Evolutionary conservation across 371 early-diverging fungal species (phyloP).

Genomic region (Syncephalastrum contaminatum): DNA sequence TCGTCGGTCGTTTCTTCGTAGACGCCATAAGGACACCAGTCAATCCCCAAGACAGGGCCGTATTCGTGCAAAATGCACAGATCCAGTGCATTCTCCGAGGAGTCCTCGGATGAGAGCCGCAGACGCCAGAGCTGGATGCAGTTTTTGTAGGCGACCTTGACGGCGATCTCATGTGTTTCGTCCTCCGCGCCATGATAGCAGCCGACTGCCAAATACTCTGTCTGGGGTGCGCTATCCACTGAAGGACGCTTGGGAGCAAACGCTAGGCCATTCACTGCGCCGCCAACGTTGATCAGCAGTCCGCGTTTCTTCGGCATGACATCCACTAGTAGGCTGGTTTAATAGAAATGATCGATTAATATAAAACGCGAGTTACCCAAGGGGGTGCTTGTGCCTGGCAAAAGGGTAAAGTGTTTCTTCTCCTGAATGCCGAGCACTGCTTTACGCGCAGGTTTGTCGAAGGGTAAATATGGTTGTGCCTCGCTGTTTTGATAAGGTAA

Average conservation of each 20-base stretch:
- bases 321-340: constrained; percentile 10
- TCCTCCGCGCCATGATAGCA: constrained; percentile 49
- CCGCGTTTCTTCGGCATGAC: constrained; percentile 22
- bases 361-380: neutral
- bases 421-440: constrained; percentile 18
- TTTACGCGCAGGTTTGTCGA: constrained; percentile 3
- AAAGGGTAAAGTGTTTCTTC: constrained; percentile 5
- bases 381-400: constrained; percentile 4
- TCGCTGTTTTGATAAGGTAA: constrained; percentile 10
- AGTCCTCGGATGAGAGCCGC: constrained; percentile 12
- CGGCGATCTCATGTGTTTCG: constrained; percentile 35
- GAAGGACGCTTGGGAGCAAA: constrained; percentile 51
- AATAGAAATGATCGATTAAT: neutral
- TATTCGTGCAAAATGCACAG: constrained; percentile 59
- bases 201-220: constrained; percentile 62
- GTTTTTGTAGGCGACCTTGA: constrained; percentile 16
- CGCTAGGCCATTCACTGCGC: constrained; percentile 65
- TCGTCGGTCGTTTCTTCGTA: constrained; percentile 32
- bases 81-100: constrained; percentile 30
- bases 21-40: constrained; percentile 59
- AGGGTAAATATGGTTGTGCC: constrained; percentile 18
- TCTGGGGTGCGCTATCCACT: constrained; percentile 15
- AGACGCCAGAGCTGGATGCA: constrained; percentile 61
- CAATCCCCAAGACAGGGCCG: constrained; percentile 52
- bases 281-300: constrained; percentile 53